Evolutionary conservation across 805 yeast genomes (phyloP).

Genomic region (Grigorovia transvaalensis): DNA sequence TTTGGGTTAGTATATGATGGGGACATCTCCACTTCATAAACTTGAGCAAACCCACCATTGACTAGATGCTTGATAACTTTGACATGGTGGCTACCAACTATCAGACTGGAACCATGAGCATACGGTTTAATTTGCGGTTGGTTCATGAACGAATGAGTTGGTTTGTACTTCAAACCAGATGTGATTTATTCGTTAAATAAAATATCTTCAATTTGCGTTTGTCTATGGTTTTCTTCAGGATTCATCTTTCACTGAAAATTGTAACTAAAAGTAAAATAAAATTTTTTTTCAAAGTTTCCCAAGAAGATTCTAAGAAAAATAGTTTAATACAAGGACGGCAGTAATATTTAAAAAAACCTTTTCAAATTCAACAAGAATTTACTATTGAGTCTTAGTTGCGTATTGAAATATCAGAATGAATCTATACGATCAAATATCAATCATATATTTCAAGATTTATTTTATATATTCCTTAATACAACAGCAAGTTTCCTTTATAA

Average conservation of each 20-base stretch:
- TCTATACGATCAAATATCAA: no score
- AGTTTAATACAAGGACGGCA: no score
- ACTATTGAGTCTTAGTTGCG: no score
- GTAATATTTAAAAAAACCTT: no score
- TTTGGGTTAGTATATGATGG: slow-evolving; percentile 36
- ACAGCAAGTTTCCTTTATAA: no score
- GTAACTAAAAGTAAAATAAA: neutral
- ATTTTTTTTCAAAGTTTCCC: neutral
- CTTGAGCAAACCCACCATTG: slow-evolving; percentile 94
- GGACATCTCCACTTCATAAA: slow-evolving; percentile 64
- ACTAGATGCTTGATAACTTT: slow-evolving; percentile 62
- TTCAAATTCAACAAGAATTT: no score
- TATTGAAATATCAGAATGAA: no score
- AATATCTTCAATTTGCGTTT: neutral
- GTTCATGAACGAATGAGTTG: neutral
- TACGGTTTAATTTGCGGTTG: slow-evolving; percentile 35
- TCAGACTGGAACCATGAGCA: slow-evolving; percentile 64
- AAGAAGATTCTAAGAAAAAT: neutral
- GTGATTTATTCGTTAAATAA: no score
- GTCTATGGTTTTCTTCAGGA: neutral
- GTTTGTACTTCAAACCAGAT: neutral
- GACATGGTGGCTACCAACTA: slow-evolving; percentile 79
- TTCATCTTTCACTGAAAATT: neutral
- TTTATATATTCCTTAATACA: no score
- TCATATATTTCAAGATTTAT: no score